Evolutionary conservation across 352 stramenopile species (phyloP).

Genomic region (Pythium myriotylum): DNA sequence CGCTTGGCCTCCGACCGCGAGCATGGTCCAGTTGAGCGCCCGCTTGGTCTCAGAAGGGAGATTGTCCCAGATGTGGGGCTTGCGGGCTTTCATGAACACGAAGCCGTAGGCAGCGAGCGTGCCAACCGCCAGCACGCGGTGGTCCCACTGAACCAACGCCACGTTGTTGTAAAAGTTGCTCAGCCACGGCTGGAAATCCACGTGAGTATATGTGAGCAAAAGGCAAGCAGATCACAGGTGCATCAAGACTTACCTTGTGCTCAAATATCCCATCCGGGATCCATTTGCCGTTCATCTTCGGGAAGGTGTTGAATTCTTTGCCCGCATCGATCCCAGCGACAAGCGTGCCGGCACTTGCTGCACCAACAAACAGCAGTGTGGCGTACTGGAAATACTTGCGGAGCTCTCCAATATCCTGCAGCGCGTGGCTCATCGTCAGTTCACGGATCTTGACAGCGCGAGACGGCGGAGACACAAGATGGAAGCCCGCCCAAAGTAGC

Average conservation of each 20-base stretch:
- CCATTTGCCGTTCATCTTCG: conserved; percentile 91
- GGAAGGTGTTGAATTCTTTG: conserved; percentile 97
- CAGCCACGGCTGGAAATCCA: conserved; percentile 55
- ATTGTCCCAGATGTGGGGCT: conserved; percentile 63
- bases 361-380: conserved; percentile 44
- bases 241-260: conserved; percentile 40
- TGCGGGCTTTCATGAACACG: conserved; percentile 59
- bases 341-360: conserved; percentile 44
- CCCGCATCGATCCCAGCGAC: conserved; percentile 97
- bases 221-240: too few relatives aligned
- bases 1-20: conserved; percentile 75
- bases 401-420: conserved; percentile 60
- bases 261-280: conserved; percentile 83
- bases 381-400: conserved; percentile 51
- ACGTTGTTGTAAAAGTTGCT: conserved; percentile 97
- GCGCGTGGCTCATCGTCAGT: conserved; percentile 37
- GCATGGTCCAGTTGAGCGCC: conserved; percentile 57
- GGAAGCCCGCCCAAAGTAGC: conserved; percentile 64
- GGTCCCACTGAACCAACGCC: conserved; percentile 96
- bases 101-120: conserved; percentile 69
- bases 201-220: too few relatives aligned
- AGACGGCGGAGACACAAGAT: conserved; percentile 54
- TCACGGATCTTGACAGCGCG: conserved; percentile 58
- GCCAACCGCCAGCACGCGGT: conserved; percentile 91
- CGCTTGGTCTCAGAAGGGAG: conserved; percentile 63